These are phyloP conservation scores for Xylariaceae sp. DNA, from an alignment of 2,329 filamentous ascomycete species.

Conservation along the genomic window DNA sequence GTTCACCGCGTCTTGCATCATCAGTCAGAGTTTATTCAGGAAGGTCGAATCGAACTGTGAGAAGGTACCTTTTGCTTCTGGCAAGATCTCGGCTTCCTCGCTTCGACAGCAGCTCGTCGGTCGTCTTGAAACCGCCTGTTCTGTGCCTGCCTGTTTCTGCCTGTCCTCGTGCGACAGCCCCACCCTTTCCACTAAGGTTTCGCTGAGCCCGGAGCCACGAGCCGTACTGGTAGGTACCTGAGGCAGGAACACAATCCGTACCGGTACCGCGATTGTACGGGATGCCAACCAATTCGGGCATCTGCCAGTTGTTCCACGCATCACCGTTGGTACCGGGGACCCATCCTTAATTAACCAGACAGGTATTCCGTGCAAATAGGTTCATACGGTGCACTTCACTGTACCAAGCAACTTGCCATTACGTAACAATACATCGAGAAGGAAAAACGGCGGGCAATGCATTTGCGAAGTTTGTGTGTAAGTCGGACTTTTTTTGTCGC, in stretches of 20 bases:
- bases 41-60: too few relatives aligned
- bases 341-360: neutral
- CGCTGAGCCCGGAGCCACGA: neutral
- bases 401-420: neutral
- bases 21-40: too few relatives aligned
- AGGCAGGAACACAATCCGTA: neutral
- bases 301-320: neutral
- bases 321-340: neutral
- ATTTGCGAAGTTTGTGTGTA: too few relatives aligned
- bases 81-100: too few relatives aligned
- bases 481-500: neutral
- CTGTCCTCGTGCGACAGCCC: neutral
- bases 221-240: too few relatives aligned
- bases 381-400: too few relatives aligned
- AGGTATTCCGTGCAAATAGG: neutral
- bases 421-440: neutral
- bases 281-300: too few relatives aligned
- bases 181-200: neutral
- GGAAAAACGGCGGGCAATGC: too few relatives aligned
- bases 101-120: too few relatives aligned
- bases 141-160: neutral
- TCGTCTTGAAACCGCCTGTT: too few relatives aligned
- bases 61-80: too few relatives aligned
- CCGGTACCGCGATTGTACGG: neutral
- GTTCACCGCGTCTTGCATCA: too few relatives aligned